Evolutionary conservation across 2,329 filamentous ascomycete genomes (phyloP).

Genomic region (Stemphylium beticola): DNA sequence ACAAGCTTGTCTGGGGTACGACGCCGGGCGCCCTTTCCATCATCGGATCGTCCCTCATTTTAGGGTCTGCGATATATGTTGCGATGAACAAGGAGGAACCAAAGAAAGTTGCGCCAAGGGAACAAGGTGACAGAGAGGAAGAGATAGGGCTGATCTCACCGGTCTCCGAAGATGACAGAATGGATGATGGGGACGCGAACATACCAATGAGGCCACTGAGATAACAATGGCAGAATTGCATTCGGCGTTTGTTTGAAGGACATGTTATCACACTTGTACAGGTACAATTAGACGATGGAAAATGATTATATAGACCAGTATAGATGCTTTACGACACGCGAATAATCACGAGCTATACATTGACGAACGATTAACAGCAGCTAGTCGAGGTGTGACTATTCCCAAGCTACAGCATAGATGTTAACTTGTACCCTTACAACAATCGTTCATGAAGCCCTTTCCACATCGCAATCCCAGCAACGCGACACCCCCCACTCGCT

Average conservation of each 20-base stretch:
- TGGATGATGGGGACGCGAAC: slow-evolving; percentile 18
- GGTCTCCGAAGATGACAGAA: slow-evolving; percentile 14
- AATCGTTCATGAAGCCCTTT: too few relatives aligned
- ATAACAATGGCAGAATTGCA: neutral
- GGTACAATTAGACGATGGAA: neutral
- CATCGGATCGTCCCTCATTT: slow-evolving; percentile 66
- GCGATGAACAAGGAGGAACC: slow-evolving; percentile 59
- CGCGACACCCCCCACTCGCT: too few relatives aligned
- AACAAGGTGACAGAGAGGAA: slow-evolving; percentile 36
- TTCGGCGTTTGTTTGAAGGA: neutral
- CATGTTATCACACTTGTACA: neutral
- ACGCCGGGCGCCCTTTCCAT: slow-evolving; percentile 65
- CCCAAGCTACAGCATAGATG: too few relatives aligned
- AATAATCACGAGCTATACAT: too few relatives aligned
- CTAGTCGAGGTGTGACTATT: too few relatives aligned
- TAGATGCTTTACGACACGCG: neutral
- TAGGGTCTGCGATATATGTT: slow-evolving; percentile 70
- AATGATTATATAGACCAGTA: neutral
- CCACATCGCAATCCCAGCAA: too few relatives aligned
- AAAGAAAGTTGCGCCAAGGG: slow-evolving; percentile 19
- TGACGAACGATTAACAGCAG: too few relatives aligned
- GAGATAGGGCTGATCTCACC: slow-evolving; percentile 41
- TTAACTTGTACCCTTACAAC: too few relatives aligned
- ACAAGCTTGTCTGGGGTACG: slow-evolving; percentile 68
- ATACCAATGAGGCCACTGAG: slow-evolving; percentile 29